Conservation (phyloP, 306 rosid species). For the Cucumis cinereus region DNA sequence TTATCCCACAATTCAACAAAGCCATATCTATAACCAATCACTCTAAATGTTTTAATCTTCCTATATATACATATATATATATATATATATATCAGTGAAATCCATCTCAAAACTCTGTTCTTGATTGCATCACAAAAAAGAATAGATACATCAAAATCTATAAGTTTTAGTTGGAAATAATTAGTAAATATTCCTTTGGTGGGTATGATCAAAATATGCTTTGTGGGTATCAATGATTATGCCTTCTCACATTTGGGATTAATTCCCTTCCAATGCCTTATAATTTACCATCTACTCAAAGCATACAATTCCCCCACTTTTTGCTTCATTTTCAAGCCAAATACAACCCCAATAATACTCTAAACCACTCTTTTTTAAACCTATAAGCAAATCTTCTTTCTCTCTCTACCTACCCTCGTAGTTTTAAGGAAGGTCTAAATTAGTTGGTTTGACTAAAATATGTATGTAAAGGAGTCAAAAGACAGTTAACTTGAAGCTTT, state of each 20-base stretch:
- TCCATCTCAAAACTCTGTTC: not conserved
- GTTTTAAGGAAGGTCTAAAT: not conserved
- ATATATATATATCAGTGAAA: not conserved
- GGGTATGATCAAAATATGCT: constrained; percentile 11
- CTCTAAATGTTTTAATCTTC: not conserved
- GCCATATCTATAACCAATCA: not conserved
- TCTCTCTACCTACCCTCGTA: not conserved
- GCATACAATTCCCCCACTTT: constrained; percentile 13
- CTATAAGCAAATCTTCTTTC: not conserved
- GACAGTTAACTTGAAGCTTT: constrained; percentile 1
- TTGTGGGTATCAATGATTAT: constrained; percentile 1
- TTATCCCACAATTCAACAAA: not conserved
- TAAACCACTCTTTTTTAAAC: not conserved
- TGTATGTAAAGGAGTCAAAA: not conserved
- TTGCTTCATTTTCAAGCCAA: constrained; percentile 15
- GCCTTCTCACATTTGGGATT: constrained; percentile 11
- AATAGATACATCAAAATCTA: not conserved
- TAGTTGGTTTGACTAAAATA: not conserved
- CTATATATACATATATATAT: no score
- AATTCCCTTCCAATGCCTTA: constrained; percentile 7
- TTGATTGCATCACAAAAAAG: not conserved
- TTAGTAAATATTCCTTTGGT: not conserved
- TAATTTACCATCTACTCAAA: constrained; percentile 7
- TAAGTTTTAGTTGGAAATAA: not conserved
- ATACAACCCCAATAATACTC: constrained; percentile 5